These are phyloP conservation scores for Dendrocalamus latiflorus DNA, from an alignment of 202 grass and related monocot genomes.

Conservation along the genomic window DNA sequence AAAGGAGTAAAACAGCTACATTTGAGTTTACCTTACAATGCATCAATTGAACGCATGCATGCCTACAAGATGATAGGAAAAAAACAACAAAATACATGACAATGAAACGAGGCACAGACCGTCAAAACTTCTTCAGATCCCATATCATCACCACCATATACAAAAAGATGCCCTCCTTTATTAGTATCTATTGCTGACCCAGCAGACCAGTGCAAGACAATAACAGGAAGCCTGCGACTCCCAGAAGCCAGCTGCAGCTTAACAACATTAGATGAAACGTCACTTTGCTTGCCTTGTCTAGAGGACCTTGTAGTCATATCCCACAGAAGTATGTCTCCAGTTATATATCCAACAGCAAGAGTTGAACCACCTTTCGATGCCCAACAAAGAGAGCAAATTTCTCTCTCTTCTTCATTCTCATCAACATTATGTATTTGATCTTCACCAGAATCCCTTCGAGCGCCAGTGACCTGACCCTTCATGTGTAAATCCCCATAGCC, in stretches of 20 bases:
- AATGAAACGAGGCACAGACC: conserved; percentile 44
- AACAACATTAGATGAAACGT: conserved; percentile 53
- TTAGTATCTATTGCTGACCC: conserved; percentile 44
- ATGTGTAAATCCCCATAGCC: conserved; percentile 54
- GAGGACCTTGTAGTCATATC: conserved; percentile 44
- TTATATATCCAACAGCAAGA: conserved; percentile 78
- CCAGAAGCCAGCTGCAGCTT: conserved; percentile 86
- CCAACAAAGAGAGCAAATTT: conserved; percentile 94
- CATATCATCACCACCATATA: conserved; percentile 97
- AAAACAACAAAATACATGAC: not conserved
- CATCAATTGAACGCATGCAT: conserved; percentile 2
- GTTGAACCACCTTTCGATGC: conserved; percentile 59
- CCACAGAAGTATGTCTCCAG: conserved; percentile 90
- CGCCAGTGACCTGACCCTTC: conserved; percentile 38
- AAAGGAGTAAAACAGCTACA: conserved; percentile 9
- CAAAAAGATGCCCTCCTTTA: conserved; percentile 85
- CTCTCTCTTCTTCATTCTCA: conserved; percentile 60
- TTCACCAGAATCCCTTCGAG: conserved; percentile 17
- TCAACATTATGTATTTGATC: conserved; percentile 33
- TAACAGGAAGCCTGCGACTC: conserved; percentile 85
- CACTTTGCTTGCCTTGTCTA: conserved; percentile 43
- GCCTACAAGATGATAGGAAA: not conserved
- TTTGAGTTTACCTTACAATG: conserved; percentile 13
- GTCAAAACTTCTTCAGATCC: conserved; percentile 98
- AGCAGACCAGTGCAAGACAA: conserved; percentile 85